Percentiles rank a stretch among this genome's conserved stretches.
Evolutionary conservation across 805 yeast species (phyloP).

Genomic region (Clavispora phyllophila): DNA sequence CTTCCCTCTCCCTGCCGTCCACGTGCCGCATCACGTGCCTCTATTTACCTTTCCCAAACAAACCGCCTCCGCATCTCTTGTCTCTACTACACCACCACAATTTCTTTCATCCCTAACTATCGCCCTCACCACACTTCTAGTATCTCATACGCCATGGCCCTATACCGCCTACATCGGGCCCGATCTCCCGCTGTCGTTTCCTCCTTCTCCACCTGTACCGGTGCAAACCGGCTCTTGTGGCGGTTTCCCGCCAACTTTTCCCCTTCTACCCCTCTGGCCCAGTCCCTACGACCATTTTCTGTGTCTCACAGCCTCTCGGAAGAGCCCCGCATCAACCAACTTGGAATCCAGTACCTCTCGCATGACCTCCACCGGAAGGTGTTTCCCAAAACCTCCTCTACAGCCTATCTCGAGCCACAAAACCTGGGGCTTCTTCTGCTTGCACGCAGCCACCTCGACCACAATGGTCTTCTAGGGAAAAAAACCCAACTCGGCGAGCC

Average conservation of each 20-base stretch:
- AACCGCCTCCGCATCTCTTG: no score
- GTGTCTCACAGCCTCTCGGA: slow-evolving; percentile 9
- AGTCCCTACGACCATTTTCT: background rate
- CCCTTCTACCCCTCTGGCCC: background rate
- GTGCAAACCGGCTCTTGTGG: background rate
- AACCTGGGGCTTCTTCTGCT: slow-evolving; percentile 35
- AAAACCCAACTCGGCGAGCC: slow-evolving; percentile 60
- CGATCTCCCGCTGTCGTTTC: no score
- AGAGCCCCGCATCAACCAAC: slow-evolving; percentile 60
- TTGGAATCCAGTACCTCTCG: slow-evolving; percentile 77
- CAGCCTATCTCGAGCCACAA: slow-evolving; percentile 23
- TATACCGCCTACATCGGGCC: background rate
- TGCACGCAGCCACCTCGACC: slow-evolving; percentile 55
- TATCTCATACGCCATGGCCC: no score
- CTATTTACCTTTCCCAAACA: background rate
- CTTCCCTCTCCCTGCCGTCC: background rate
- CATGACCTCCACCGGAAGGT: slow-evolving; percentile 52
- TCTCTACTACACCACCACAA: background rate
- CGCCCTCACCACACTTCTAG: background rate
- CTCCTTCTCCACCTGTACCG: no score
- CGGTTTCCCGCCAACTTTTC: background rate
- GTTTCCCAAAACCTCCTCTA: slow-evolving; percentile 42
- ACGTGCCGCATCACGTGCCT: background rate
- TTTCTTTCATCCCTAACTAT: no score
- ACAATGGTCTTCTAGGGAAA: slow-evolving; percentile 71